phyloP scores from a whole-genome alignment of 2,329 filamentous ascomycete species.

The Cryphonectria japonica region DNA sequence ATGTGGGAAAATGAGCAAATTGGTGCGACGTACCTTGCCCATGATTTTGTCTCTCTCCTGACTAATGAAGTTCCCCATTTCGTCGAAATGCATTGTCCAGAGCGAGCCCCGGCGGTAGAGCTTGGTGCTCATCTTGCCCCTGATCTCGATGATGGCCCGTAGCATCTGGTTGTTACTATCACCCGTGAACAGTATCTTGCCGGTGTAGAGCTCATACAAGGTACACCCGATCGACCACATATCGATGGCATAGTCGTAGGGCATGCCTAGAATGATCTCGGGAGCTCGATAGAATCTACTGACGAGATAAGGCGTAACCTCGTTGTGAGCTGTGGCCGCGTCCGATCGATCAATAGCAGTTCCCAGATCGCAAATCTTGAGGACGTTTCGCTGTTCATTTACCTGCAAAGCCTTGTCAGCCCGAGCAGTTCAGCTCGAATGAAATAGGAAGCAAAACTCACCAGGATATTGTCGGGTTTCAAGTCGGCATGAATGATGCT shows the following conservation, averaged over 20 bases:
- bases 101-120: constrained; percentile 82
- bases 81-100: constrained; percentile 79
- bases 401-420: constrained; percentile 52
- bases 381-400: constrained; percentile 77
- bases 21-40: constrained; percentile 65
- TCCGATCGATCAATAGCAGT: constrained; percentile 93
- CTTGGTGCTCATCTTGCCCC: constrained; percentile 89
- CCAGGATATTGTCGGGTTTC: constrained; percentile 96
- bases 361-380: constrained; percentile 96
- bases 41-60: constrained; percentile 87
- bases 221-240: constrained; percentile 99
- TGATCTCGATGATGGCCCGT: constrained; percentile 91
- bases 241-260: constrained; percentile 91
- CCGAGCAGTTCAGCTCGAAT: neutral
- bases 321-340: constrained; percentile 69
- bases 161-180: constrained; percentile 99
- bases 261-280: constrained; percentile 96
- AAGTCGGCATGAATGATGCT: constrained; percentile 94
- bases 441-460: constrained; percentile 40
- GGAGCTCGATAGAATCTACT: constrained; percentile 97
- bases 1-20: constrained; percentile 27
- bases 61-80: constrained; percentile 80
- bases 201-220: constrained; percentile 94
- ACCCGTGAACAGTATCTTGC: constrained; percentile 94
- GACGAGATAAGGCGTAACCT: constrained; percentile 92